phyloP scores from a whole-genome alignment of 345 rosid genomes.

The Salix koriyanagi region DNA sequence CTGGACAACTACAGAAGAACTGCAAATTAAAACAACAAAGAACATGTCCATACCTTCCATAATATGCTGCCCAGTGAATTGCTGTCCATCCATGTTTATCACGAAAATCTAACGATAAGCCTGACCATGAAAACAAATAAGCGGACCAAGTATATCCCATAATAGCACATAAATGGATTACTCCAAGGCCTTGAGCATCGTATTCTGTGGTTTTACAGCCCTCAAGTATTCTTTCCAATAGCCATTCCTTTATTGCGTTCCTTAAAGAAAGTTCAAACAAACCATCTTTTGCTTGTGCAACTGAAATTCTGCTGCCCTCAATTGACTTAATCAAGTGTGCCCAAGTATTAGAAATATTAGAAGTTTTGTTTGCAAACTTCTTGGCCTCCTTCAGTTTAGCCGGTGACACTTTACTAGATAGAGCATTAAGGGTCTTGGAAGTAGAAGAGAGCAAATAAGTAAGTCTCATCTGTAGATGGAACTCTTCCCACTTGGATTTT shows the following conservation, averaged over 20 bases:
- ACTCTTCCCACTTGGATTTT: slow-evolving; percentile 59
- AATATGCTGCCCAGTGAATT: slow-evolving; percentile 96
- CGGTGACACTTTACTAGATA: slow-evolving; percentile 50
- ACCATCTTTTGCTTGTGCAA: slow-evolving; percentile 58
- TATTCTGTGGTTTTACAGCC: slow-evolving; percentile 53
- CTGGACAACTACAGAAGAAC: background rate
- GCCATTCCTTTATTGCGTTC: slow-evolving; percentile 80
- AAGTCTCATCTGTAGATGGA: slow-evolving; percentile 73
- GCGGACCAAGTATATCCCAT: slow-evolving; percentile 90
- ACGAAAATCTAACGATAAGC: slow-evolving; percentile 71
- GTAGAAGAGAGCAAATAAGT: slow-evolving; percentile 67
- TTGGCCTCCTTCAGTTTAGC: slow-evolving; percentile 54
- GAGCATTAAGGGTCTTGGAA: slow-evolving; percentile 52
- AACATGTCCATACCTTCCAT: slow-evolving; percentile 53
- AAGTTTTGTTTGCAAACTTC: slow-evolving; percentile 48
- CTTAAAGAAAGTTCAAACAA: slow-evolving; percentile 66
- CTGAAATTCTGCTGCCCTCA: slow-evolving; percentile 44
- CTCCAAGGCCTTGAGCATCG: slow-evolving; percentile 79
- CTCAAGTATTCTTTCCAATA: slow-evolving; percentile 67
- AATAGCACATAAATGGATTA: slow-evolving; percentile 81
- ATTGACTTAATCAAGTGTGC: slow-evolving; percentile 57
- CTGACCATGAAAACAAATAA: slow-evolving; percentile 65
- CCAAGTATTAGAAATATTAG: slow-evolving; percentile 56
- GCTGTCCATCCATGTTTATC: slow-evolving; percentile 97
- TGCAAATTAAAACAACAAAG: background rate